Percentiles rank a stretch among this genome's conserved stretches.
Conservation (phyloP, 2,329 filamentous ascomycete genomes). For the Beauveria scarabaeidicola region DNA sequence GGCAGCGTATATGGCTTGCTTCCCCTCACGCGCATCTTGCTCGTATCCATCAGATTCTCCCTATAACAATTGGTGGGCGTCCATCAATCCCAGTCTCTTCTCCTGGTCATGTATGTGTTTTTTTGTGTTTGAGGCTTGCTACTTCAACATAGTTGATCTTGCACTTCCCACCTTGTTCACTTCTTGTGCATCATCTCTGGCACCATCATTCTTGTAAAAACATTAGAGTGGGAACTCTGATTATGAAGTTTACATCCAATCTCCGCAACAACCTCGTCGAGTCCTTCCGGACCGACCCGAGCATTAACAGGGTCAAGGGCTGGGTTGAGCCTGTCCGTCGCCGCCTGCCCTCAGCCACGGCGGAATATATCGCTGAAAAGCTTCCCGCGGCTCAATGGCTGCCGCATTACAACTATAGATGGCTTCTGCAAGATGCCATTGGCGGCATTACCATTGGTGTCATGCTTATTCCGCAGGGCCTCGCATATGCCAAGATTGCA, state of each 20-base stretch:
- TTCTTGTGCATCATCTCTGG: background rate
- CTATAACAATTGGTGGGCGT: background rate
- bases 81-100: background rate
- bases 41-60: background rate
- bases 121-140: background rate
- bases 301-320: slow-evolving; percentile 18
- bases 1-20: background rate
- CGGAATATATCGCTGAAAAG: slow-evolving; percentile 51
- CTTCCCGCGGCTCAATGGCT: slow-evolving; percentile 56
- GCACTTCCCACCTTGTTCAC: background rate
- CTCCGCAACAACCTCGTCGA: slow-evolving; percentile 14
- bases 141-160: background rate
- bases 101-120: background rate
- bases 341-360: slow-evolving; percentile 42
- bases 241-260: slow-evolving; percentile 16
- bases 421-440: slow-evolving; percentile 53
- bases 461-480: slow-evolving; percentile 51
- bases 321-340: slow-evolving; percentile 17
- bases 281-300: slow-evolving; percentile 20
- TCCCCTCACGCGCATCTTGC: background rate
- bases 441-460: slow-evolving; percentile 53
- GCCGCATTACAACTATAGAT: slow-evolving; percentile 51
- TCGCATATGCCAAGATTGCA: slow-evolving; percentile 56
- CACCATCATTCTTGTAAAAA: background rate
- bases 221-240: background rate